phyloP scores from a whole-genome alignment of 2,329 filamentous ascomycete genomes.

The Colletotrichum trifolii region DNA sequence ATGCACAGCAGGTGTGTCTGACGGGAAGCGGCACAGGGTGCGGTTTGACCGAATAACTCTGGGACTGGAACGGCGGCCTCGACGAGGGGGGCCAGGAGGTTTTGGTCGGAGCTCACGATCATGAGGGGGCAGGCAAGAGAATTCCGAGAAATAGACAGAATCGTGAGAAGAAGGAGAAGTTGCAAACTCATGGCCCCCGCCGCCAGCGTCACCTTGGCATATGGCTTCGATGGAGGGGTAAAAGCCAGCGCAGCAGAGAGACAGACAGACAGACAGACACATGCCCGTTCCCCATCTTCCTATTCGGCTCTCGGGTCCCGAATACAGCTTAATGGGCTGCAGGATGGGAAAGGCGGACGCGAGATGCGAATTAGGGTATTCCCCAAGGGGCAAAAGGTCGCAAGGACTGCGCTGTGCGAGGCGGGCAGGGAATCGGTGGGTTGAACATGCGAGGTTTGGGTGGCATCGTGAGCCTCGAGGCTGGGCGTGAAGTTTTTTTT shows the following conservation, averaged over 20 bases:
- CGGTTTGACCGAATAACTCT: background rate
- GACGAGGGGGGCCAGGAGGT: background rate
- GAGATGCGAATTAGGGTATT: constrained; percentile 3
- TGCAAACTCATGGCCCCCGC: constrained; percentile 9
- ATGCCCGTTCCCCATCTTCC: background rate
- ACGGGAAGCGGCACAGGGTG: constrained; percentile 1
- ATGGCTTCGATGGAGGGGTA: background rate
- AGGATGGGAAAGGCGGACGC: constrained; percentile 3
- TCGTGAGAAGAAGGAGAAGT: constrained; percentile 4
- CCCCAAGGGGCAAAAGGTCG: too few relatives aligned
- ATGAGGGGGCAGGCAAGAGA: constrained; percentile 15
- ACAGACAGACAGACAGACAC: background rate
- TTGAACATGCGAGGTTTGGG: too few relatives aligned
- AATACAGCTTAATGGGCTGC: constrained; percentile 26
- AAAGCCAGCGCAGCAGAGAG: background rate
- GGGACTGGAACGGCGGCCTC: background rate
- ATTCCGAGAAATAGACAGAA: background rate
- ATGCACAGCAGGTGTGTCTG: constrained; percentile 7
- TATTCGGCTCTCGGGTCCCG: constrained; percentile 26
- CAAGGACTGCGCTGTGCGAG: too few relatives aligned
- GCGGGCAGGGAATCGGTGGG: too few relatives aligned
- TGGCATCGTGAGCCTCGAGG: too few relatives aligned
- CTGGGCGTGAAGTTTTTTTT: too few relatives aligned
- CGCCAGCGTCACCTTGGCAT: constrained; percentile 7
- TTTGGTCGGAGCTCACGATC: constrained; percentile 14